Evolutionary conservation across 495 filamentous ascomycete genomes (phyloP).

Genomic region (Ramalina intermedia): DNA sequence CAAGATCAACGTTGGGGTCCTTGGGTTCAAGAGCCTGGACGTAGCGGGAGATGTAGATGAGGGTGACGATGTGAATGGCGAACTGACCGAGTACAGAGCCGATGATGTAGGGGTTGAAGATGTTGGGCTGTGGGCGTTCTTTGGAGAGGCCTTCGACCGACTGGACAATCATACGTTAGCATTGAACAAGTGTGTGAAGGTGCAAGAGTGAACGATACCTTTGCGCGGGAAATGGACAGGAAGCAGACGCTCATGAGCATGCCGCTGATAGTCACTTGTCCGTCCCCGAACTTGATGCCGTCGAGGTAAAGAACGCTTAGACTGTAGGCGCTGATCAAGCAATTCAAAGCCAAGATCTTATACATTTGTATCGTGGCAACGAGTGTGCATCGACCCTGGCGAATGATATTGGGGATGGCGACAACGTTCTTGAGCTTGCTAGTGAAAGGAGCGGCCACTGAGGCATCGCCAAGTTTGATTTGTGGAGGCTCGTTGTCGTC

Average conservation of each 20-base stretch:
- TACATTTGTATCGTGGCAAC: slow-evolving; percentile 99
- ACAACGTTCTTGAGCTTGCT: slow-evolving; percentile 95
- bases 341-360: slow-evolving; percentile 97
- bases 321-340: slow-evolving; percentile 96
- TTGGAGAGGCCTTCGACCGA: slow-evolving; percentile 91
- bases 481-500: slow-evolving; percentile 85
- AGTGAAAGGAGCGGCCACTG: slow-evolving; percentile 92
- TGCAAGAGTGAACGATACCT: slow-evolving; percentile 32
- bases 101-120: slow-evolving; percentile 98
- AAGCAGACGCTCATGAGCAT: slow-evolving; percentile 99
- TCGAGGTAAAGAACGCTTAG: slow-evolving; percentile 91
- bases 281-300: slow-evolving; percentile 98
- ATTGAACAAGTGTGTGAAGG: background rate
- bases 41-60: slow-evolving; percentile 87
- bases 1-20: slow-evolving; percentile 74
- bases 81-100: slow-evolving; percentile 96
- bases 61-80: slow-evolving; percentile 82
- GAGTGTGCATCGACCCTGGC: slow-evolving; percentile 90
- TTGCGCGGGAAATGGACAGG: slow-evolving; percentile 87
- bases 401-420: slow-evolving; percentile 95
- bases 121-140: slow-evolving; percentile 94
- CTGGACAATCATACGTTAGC: slow-evolving; percentile 25
- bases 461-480: slow-evolving; percentile 95
- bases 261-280: slow-evolving; percentile 95
- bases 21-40: slow-evolving; percentile 54